Evolutionary conservation across 2,329 filamentous ascomycete genomes (phyloP).

Genomic region (Fusarium sp.): DNA sequence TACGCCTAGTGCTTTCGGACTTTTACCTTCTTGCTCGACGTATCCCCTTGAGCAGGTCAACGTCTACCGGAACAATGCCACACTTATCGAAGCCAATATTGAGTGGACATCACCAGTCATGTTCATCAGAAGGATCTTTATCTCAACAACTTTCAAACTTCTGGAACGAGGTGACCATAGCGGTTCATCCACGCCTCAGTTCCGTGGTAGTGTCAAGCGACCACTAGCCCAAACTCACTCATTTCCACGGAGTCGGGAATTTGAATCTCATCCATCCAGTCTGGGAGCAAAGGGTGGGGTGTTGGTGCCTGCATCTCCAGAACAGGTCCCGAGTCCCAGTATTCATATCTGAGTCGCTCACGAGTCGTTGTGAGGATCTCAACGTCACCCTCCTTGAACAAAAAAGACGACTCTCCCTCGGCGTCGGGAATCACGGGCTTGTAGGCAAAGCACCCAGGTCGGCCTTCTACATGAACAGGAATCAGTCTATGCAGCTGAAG

Average conservation of each 20-base stretch:
- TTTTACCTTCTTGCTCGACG: background rate
- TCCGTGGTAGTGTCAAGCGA: background rate
- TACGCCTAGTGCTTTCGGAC: no score
- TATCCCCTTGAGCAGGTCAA: background rate
- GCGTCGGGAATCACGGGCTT: background rate
- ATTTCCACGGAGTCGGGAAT: no score
- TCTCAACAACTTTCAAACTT: no score
- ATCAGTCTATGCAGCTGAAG: background rate
- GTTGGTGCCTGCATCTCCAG: background rate
- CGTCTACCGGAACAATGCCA: fast-evolving
- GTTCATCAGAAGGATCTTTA: background rate
- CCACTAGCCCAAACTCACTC: background rate
- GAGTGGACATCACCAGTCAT: no score
- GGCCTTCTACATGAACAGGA: no score
- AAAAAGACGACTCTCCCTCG: fast-evolving
- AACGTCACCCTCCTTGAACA: background rate
- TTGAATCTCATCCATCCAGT: background rate
- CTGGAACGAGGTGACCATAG: background rate
- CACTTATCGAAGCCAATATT: fast-evolving
- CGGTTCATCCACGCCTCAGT: background rate
- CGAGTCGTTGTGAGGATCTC: background rate
- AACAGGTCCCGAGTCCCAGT: background rate
- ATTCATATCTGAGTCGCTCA: background rate
- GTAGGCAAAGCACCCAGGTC: fast-evolving
- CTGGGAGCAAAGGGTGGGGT: background rate